Base-by-base conservation (phyloP, 2,329 filamentous ascomycete species). In the Hypoxylon sp. region DNA sequence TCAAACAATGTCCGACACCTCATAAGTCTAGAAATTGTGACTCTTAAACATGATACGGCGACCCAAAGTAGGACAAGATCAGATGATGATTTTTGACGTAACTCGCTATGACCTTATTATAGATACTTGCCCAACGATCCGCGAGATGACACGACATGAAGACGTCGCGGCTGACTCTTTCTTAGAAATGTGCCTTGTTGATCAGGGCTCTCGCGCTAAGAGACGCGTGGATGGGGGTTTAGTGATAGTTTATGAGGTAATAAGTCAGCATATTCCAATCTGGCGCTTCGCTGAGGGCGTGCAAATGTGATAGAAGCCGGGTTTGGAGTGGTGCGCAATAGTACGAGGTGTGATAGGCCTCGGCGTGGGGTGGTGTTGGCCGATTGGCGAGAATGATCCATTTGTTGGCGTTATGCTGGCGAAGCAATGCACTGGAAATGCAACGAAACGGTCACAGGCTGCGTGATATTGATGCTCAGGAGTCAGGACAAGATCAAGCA, bases 371-470 rank as follows among this genome's bases (percentile, higher is more conserved):
- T 55, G 44, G 29, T 40, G 36, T 29, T 48, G 50, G 51, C 42
- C 56, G 49, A 61, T 61, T 61, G 59, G 55, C 54, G 49, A 50
- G 36, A 20, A 29, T 27, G 38, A 34, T 50, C 40, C 41, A 50
- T 45, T 43, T 58, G 50, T 61, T 59, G 58, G 55, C 58, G 58
- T 55, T 48, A 50, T 47, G 50, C 52, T 50, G 52, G 52, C 43
- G 44, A 53, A 51, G 51, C 43, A 55, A 43, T 46, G 47, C 43
- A 40, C 49, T 47, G 38, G 27, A 42, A 54, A 59, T 61, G 52
- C 37, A 55, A 55, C 54, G 37, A 55, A 44, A 41, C 40, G 30
- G 50, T 54, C 55, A 56, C 55, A 56, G 51, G 42, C 48, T 56
- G 29, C 50, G 49, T 56, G 51, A 59, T 53, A 55, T 58, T 42